Base-by-base conservation (phyloP, 2,329 filamentous ascomycete species). In the Colletotrichum endophyticum region DNA sequence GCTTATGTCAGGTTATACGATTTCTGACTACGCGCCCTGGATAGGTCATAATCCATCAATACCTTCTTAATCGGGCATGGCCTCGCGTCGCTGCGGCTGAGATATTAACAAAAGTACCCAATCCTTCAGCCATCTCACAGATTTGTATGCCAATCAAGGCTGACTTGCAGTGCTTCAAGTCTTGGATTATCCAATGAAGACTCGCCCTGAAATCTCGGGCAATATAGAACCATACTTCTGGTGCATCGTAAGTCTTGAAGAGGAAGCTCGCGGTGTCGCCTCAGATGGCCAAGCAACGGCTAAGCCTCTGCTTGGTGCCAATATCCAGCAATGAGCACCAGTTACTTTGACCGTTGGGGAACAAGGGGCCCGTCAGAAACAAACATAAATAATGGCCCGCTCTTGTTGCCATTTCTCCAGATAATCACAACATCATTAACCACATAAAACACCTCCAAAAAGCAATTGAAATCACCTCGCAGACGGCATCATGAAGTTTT, bases 401-500 rank as follows among this genome's bases (percentile, higher is more conserved):
- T 49, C 44, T 22, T 13, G 44, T 49, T 49, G n/a, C n/a, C 5
- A 22, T 49, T 49, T 49, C 44, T 49, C n/a, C 11, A 49, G n/a
- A 49, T n/a, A 30, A 28, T 30, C 25, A 30, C 57, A 28, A n/a
- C 57, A 61, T n/a, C 28, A 19, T 11, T 4, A 4, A 7, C 30
- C 8, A 27, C 61, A 9, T 8, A 7, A 56, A 70, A 7, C 12
- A 8, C 7, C 25, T n/a, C 25, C 19, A 28, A 30, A 6, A 3
- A 22, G 8, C 44, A 53, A 16, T 6, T 4, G 15, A 66, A 6
- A 6, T n/a, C 3, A 25, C 15, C 30, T 32, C 16, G 19, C 8
- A 64, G 25, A 22, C 61, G n/a, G 1, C 32, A 64, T 34, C 30
- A 75, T 75, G 73, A 75, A 72, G 28, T 63, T 72, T n/a, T 75